These are phyloP conservation scores for Candida michaelii DNA, from an alignment of 805 yeast species.

Conservation along the genomic window DNA sequence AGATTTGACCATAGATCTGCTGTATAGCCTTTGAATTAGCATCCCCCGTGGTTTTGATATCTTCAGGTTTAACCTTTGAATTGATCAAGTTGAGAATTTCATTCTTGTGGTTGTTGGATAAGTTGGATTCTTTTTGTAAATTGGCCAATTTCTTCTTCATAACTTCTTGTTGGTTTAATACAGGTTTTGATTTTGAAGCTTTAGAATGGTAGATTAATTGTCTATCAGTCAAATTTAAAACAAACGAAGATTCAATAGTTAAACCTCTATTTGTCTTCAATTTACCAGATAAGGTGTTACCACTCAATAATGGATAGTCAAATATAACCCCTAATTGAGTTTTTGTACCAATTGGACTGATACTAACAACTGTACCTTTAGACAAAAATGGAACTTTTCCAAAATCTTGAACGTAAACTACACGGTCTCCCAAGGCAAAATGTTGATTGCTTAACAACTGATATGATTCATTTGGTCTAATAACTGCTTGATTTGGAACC, in stretches of 20 bases:
- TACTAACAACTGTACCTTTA: conserved; percentile 85
- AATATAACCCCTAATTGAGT: conserved; percentile 75
- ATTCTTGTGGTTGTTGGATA: conserved; percentile 20
- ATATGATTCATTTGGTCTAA: conserved; percentile 72
- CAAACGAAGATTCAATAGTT: conserved; percentile 75
- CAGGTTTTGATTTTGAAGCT: conserved; percentile 46
- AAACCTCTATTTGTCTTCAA: conserved; percentile 78
- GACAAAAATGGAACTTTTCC: conserved; percentile 88
- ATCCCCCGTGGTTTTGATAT: conserved; percentile 18
- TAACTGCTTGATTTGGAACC: conserved; percentile 80
- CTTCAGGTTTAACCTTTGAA: conserved; percentile 21
- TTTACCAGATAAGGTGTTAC: conserved; percentile 78
- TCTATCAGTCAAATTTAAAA: conserved; percentile 71
- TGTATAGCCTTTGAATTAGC: conserved; percentile 33
- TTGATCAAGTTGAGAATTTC: conserved; percentile 48
- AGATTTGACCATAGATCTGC: conserved; percentile 44
- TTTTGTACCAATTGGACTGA: conserved; percentile 56
- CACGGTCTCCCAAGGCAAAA: conserved; percentile 87
- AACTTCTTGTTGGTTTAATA: conserved; percentile 11
- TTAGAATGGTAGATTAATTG: conserved; percentile 78
- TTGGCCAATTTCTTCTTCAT: conserved; percentile 21
- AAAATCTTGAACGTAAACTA: conserved; percentile 76
- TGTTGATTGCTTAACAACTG: conserved; percentile 70
- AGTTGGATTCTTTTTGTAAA: conserved; percentile 17
- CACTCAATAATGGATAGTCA: conserved; percentile 80